phyloP scores from a whole-genome alignment of 1,284 basidiomycete genomes.

The Ceratobasidium sp. region DNA sequence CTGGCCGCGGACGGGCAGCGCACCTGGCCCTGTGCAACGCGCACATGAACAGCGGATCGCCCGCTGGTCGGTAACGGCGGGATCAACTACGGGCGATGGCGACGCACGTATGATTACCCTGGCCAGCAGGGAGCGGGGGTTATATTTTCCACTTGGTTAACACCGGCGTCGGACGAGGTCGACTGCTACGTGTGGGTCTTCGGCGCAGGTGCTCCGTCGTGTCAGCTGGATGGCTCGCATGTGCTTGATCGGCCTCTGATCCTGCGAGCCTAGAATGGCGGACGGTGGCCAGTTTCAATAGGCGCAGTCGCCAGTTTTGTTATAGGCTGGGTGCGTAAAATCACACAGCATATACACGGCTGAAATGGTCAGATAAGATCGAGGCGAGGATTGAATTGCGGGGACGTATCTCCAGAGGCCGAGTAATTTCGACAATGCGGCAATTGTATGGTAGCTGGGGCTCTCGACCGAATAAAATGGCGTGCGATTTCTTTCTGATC shows the following conservation, averaged over 20 bases:
- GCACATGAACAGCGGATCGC: slow-evolving; percentile 4
- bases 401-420: background rate
- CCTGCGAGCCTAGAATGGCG: background rate
- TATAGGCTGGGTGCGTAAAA: background rate
- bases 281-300: background rate
- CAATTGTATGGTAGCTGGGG: too few species aligned
- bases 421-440: too few species aligned
- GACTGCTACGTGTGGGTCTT: too few species aligned
- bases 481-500: background rate
- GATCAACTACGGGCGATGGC: background rate
- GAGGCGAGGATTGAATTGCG: background rate
- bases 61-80: background rate
- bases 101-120: background rate
- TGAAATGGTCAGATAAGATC: background rate
- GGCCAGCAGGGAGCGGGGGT: background rate
- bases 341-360: background rate
- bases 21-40: slow-evolving; percentile 1
- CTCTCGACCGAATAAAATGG: background rate
- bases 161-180: background rate
- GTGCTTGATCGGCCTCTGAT: background rate
- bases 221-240: too few species aligned
- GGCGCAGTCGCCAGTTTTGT: background rate
- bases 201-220: background rate
- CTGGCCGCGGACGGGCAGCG: background rate
- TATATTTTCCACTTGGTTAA: background rate